These are phyloP conservation scores for Coemansia aciculifera DNA, from an alignment of 192 early-diverging fungal genomes.

Conservation along the genomic window DNA sequence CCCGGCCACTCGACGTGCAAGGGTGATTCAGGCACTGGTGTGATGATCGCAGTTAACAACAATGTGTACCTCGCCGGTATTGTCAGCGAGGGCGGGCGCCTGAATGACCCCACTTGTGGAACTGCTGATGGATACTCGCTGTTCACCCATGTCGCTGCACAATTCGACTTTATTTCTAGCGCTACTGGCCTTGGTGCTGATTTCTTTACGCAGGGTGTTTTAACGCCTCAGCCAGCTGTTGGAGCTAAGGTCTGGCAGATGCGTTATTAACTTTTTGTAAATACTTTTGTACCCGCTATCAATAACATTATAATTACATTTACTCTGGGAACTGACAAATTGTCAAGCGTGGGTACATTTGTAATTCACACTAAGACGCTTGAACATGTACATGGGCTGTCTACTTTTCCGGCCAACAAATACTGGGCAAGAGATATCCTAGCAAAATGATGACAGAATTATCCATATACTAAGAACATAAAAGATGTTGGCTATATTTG, in stretches of 20 bases:
- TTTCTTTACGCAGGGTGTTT: background rate
- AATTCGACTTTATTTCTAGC: conserved; percentile 17
- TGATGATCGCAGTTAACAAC: background rate
- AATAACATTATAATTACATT: background rate
- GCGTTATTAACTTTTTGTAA: background rate
- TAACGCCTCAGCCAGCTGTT: background rate
- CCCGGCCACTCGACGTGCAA: conserved; percentile 4
- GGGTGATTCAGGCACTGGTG: conserved; percentile 22
- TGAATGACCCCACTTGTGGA: conserved; percentile 12
- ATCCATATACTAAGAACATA: too few species aligned
- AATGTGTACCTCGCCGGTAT: conserved; percentile 14
- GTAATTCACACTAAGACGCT: too few species aligned
- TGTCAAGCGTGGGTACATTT: background rate
- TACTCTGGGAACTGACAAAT: background rate
- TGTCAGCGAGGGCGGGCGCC: conserved; percentile 9
- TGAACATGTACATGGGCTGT: too few species aligned
- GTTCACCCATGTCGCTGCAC: conserved; percentile 14
- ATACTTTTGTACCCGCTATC: background rate
- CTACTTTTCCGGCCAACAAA: too few species aligned
- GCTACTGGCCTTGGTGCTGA: conserved; percentile 8
- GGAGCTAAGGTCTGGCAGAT: background rate
- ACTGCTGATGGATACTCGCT: conserved; percentile 11
- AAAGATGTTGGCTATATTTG: too few species aligned
- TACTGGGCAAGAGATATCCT: too few species aligned
- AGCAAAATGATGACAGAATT: too few species aligned